Evolutionary conservation across 2,329 filamentous ascomycete genomes (phyloP), one percentile per base, ranked within the genome.

Genomic region (Xylariaceae sp.): DNA sequence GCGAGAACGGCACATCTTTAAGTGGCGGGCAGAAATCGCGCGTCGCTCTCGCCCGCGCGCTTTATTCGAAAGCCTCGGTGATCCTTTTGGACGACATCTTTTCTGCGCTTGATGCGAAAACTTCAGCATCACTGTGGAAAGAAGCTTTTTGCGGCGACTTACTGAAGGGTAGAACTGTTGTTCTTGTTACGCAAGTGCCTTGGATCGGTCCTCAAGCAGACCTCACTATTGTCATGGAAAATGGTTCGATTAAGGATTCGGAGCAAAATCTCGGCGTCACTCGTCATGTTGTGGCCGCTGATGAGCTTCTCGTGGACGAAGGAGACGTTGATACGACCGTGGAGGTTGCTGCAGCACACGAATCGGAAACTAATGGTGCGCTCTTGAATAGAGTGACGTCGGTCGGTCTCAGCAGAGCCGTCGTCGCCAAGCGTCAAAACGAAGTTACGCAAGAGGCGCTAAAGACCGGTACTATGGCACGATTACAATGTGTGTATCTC

Each of bases 61-160:
- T 84, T 1, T 84, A 84, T 63, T 83, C 80, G 1, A 77, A 76
- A 48, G 75, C 81, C 0, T 71, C 77, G 1, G 69, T 83, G 2
- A 67, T 84, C 18, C 68, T 84, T 1, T 73, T 84, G 1, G 81
- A 84, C 55, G 81, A 84, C 52, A 73, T 83, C 2, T 81, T 84
- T 56, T 80, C 81, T 1, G 81, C 81, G 0, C 70, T 84, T 1
- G 81, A 84, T 58, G 74, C 81, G 16, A 81, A 81, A 57, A 84
- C 82, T 0, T 76, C 78, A 1, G 76, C 78, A 14, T 69, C 73
- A 2, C 71, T 85, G 1, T 84, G 80, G 76, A 74, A 80, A 51
- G 70, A 76, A 49, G 82, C 78, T 57, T 84, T 85, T 60, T 82
- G 80, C 53, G 71, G 74, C 43, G 77, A 81, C 44, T 60, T 84